Percentiles rank a stretch among this genome's conserved stretches.
phyloP scores from a whole-genome alignment of 768 basidiomycete genomes.

The Auricularia sp. region DNA sequence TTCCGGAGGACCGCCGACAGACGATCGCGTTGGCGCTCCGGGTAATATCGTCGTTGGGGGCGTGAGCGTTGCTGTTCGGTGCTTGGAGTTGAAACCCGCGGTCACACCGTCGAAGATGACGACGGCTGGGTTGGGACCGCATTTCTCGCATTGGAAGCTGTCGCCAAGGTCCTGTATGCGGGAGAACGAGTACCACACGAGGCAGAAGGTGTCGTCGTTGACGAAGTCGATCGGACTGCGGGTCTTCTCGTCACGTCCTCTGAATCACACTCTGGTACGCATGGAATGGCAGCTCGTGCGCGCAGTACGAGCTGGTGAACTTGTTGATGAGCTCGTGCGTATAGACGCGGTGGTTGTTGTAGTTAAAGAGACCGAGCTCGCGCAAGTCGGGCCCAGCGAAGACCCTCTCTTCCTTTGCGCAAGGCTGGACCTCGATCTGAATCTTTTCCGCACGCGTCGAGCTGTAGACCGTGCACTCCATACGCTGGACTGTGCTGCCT shows the following conservation, averaged over 20 bases:
- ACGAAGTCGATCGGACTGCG: conserved; percentile 2
- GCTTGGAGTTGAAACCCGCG: not conserved
- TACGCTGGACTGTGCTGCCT: too few species aligned
- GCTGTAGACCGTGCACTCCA: too few species aligned
- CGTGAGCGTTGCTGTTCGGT: not conserved
- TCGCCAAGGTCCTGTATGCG: conserved; percentile 9
- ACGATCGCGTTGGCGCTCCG: not conserved
- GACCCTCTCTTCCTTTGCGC: not conserved
- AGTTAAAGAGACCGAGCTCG: conserved; percentile 10
- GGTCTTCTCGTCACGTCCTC: conserved; percentile 7
- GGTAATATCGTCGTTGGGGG: not conserved
- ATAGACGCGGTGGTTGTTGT: conserved; percentile 12
- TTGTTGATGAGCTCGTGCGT: conserved; percentile 14
- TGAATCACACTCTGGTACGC: conserved; percentile 7
- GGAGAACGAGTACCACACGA: conserved; percentile 12
- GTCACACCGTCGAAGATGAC: conserved; percentile 12
- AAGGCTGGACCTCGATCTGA: not conserved
- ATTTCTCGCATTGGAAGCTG: conserved; percentile 9
- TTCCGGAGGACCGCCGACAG: not conserved
- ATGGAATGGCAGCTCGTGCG: conserved; percentile 12
- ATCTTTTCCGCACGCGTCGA: too few species aligned
- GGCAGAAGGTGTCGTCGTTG: conserved; percentile 11
- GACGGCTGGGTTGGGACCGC: conserved; percentile 9
- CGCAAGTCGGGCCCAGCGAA: conserved; percentile 11
- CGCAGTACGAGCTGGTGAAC: conserved; percentile 11